Percentiles rank a stretch among this genome's conserved stretches.
Conservation (phyloP, 192 early-diverging fungal species). For the Chytriomyces confervae region DNA sequence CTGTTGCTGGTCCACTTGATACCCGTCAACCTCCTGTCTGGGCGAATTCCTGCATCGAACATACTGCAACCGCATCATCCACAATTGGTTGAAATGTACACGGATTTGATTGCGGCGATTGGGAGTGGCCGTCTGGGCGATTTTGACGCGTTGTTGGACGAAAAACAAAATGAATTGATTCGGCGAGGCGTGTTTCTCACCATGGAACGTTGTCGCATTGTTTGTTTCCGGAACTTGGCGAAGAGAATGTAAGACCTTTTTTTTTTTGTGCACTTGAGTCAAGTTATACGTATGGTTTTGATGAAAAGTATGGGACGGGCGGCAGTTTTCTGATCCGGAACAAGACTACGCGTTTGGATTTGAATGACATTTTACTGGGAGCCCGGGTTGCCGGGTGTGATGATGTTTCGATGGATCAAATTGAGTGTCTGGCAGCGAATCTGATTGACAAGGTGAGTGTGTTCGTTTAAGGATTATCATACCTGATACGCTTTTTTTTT, state of each 20-base stretch:
- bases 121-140: slow-evolving; percentile 72
- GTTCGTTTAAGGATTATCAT: too few species aligned
- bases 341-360: slow-evolving; percentile 61
- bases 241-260: slow-evolving; percentile 66
- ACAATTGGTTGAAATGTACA: slow-evolving; percentile 64
- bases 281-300: too few species aligned
- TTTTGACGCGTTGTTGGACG: slow-evolving; percentile 73
- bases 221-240: slow-evolving; percentile 79
- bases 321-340: slow-evolving; percentile 58
- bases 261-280: slow-evolving; percentile 5
- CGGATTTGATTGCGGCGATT: slow-evolving; percentile 68
- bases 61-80: slow-evolving; percentile 68
- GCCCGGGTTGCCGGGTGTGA: slow-evolving; percentile 62
- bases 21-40: slow-evolving; percentile 77
- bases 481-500: slow-evolving; percentile 1
- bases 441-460: slow-evolving; percentile 80
- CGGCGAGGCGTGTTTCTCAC: slow-evolving; percentile 77
- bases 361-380: slow-evolving; percentile 68
- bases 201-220: slow-evolving; percentile 74
- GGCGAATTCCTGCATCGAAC: slow-evolving; percentile 63
- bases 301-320: too few species aligned
- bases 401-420: slow-evolving; percentile 68
- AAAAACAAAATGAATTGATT: slow-evolving; percentile 66
- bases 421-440: slow-evolving; percentile 85
- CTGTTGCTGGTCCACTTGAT: slow-evolving; percentile 82